A percentile compares a stretch with the other conserved stretches of the same genome.
These are phyloP conservation scores for Sonneratia alba DNA, from an alignment of 345 rosid species.

Conservation along the genomic window DNA sequence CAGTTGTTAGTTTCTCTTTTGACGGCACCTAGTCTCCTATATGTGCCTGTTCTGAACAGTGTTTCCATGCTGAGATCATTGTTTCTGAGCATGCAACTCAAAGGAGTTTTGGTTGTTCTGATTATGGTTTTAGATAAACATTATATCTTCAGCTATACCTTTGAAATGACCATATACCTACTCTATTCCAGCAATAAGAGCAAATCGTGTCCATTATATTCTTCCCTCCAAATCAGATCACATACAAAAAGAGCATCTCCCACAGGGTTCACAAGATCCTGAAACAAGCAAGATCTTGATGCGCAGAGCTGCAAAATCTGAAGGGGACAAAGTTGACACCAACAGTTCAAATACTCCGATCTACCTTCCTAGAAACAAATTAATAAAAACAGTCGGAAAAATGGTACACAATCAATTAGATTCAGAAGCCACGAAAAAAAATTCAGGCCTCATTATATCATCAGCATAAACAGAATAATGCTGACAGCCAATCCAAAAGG, in stretches of 20 bases:
- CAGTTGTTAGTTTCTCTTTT: background rate
- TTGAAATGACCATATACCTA: no score
- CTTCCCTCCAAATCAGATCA: background rate
- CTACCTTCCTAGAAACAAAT: background rate
- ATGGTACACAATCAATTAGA: slow-evolving; percentile 7
- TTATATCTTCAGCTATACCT: no score
- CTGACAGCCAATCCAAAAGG: slow-evolving; percentile 14
- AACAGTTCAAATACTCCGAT: background rate
- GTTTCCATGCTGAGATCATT: background rate
- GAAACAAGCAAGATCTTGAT: background rate
- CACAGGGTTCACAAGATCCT: background rate
- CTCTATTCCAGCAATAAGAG: background rate
- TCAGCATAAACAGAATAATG: slow-evolving; percentile 23
- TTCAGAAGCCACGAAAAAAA: background rate
- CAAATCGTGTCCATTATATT: background rate
- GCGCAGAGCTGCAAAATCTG: slow-evolving; percentile 3
- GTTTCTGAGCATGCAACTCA: background rate
- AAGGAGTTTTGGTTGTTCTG: background rate
- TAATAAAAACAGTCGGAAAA: slow-evolving; percentile 8
- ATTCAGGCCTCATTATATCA: slow-evolving; percentile 16
- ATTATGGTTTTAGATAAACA: background rate
- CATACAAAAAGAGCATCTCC: background rate
- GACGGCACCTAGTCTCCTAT: background rate
- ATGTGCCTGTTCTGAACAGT: background rate
- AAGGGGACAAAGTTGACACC: background rate